A percentile compares a stretch with the other conserved stretches of the same genome.
Evolutionary conservation across 1,139 yeast genomes (phyloP).

Genomic region (Pichia sp.): DNA sequence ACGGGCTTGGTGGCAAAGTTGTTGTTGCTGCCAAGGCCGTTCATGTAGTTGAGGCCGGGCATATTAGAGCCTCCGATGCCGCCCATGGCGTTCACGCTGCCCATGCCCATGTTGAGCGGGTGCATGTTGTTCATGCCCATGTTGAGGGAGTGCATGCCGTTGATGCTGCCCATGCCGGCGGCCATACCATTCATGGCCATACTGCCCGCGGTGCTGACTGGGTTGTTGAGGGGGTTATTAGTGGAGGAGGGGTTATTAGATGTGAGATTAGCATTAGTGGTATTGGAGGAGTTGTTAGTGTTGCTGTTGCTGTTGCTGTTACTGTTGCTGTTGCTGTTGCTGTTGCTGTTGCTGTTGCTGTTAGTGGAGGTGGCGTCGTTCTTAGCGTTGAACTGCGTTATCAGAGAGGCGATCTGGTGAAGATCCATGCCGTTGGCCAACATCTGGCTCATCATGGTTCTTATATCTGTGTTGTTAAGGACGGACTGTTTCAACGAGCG

Average conservation of each 20-base stretch:
- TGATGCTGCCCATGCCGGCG: background rate
- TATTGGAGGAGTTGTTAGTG: background rate
- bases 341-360: conserved; percentile 9
- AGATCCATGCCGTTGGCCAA: conserved; percentile 32
- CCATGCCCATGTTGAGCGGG: background rate
- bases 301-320: conserved; percentile 2
- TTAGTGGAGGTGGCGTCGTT: conserved; percentile 9
- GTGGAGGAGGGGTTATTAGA: no score
- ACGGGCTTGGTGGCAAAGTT: conserved; percentile 9
- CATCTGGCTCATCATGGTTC: conserved; percentile 32
- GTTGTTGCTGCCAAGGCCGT: conserved; percentile 7
- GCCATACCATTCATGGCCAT: conserved; percentile 4
- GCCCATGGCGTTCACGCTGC: background rate
- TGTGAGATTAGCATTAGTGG: no score
- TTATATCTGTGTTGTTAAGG: conserved; percentile 28
- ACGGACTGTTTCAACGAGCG: conserved; percentile 18
- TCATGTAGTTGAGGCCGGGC: background rate
- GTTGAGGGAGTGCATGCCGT: conserved; percentile 1
- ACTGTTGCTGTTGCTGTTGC: conserved; percentile 8
- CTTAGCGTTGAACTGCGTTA: conserved; percentile 24
- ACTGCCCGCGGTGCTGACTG: background rate
- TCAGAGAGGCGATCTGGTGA: conserved; percentile 28
- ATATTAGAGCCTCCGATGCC: background rate
- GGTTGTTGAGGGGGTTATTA: conserved; percentile 6
- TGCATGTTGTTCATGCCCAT: background rate